phyloP scores from a whole-genome alignment of 2,329 filamentous ascomycete genomes.

The Huntiella abstrusa region DNA sequence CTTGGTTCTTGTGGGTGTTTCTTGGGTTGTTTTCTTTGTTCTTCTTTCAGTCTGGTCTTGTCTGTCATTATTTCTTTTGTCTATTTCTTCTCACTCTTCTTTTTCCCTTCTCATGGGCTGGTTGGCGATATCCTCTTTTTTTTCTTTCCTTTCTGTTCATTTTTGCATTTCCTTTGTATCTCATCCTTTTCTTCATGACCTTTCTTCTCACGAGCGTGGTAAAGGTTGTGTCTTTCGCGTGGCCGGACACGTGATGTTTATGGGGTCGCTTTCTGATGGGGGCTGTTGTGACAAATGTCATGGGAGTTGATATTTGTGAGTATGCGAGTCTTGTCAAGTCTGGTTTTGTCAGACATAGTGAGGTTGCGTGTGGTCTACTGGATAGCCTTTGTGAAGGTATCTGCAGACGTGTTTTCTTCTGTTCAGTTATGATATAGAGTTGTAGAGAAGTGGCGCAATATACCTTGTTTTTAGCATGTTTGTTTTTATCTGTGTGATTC shows the following conservation, averaged over 20 bases:
- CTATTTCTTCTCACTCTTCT: slow-evolving; percentile 1
- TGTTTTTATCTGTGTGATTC: background rate
- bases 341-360: too few relatives aligned
- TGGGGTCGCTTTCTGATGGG: too few relatives aligned
- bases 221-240: background rate
- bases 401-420: background rate
- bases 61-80: slow-evolving; percentile 14
- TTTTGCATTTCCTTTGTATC: slow-evolving; percentile 5
- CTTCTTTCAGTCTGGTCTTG: background rate
- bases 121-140: slow-evolving; percentile 7
- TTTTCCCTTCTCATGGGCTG: background rate
- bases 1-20: slow-evolving; percentile 4
- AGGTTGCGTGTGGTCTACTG: too few relatives aligned
- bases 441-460: slow-evolving; percentile 4
- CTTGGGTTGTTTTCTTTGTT: slow-evolving; percentile 1
- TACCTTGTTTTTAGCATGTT: slow-evolving; percentile 1
- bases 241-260: too few relatives aligned
- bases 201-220: background rate
- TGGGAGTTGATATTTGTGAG: background rate
- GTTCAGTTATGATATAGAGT: slow-evolving; percentile 1
- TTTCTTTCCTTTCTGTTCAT: slow-evolving; percentile 5
- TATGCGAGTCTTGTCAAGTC: too few relatives aligned
- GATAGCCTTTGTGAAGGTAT: too few relatives aligned
- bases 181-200: slow-evolving; percentile 1
- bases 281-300: background rate